Base-by-base conservation (phyloP, 108 stramenopile species). In the Bacterosira constricta region DNA sequence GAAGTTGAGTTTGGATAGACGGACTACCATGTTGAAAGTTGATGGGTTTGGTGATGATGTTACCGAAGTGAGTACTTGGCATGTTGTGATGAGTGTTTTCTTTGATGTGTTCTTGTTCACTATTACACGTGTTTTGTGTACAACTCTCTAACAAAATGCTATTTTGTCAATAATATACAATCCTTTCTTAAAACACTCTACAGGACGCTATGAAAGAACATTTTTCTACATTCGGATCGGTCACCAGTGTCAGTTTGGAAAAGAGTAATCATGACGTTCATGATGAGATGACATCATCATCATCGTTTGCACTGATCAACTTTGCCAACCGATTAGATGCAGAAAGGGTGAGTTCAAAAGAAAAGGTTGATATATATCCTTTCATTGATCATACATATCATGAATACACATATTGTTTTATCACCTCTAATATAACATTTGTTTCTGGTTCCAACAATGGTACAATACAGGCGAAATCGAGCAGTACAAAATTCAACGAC, bases 1-100 rank as follows among this genome's bases (percentile, higher is more conserved):
- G 38, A 60, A 45, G n/a, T n/a, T 3, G 56, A 75, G 66, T 53
- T 67, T 75, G 38, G 74, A 75, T 57, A 39, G 65, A n/a, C 50
- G 74, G 41, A 59, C 74, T n/a, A 75, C 57, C 11, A 47, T 53
- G 46, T 67, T 75, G 59, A 75, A 25, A 18, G 74, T 75, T 6
- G 57, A 67, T 20, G 74, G 74, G 32, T 66, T 75, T 34, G 66
- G n/a, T 13, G 46, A 50, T 9, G 25, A 42, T 42, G 7, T 18
- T 36, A 21, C 35, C 0, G 59, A 51, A 46, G 46, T 60, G 7
- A 41, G 59, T 34, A 27, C 15, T 6, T 1, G 25, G 5, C 10
- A 21, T 2, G 45, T 31, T 34, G 47, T 53, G 51, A 37, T 66
- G 34, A 26, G 51, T 34, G 10, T 23, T 8, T 17, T 34, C 8